A percentile compares a stretch with the other conserved stretches of the same genome.
Conservation (phyloP, 352 stramenopile species). For the Globisporangium ultimum region DNA sequence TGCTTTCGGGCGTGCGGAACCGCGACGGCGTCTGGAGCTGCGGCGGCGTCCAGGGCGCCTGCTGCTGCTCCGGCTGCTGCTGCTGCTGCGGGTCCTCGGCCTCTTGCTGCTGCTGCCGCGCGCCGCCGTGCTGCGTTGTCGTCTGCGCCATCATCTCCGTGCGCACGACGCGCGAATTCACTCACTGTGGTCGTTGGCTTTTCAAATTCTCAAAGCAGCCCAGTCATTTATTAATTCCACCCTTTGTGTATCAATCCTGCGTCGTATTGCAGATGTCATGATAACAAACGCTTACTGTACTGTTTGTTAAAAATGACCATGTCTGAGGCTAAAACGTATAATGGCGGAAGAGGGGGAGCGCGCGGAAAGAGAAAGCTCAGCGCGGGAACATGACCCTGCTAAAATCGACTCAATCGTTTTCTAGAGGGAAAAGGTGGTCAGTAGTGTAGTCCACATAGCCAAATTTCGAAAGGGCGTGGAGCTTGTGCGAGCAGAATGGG, state of each 20-base stretch:
- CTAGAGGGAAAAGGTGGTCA: neutral
- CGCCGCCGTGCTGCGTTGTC: slow-evolving; percentile 6
- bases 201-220: slow-evolving; percentile 9
- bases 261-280: no score
- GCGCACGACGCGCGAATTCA: no score
- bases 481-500: neutral
- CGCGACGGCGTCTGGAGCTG: slow-evolving; percentile 13
- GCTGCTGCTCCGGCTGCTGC: neutral
- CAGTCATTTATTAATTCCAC: no score
- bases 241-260: no score
- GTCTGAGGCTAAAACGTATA: neutral
- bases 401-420: neutral
- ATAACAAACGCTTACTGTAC: no score
- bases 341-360: slow-evolving; percentile 5
- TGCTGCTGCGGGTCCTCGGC: neutral
- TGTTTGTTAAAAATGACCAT: neutral
- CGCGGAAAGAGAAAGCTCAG: slow-evolving; percentile 6
- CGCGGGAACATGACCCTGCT: neutral
- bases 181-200: neutral
- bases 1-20: slow-evolving; percentile 16
- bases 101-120: slow-evolving; percentile 11
- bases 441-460: slow-evolving; percentile 1
- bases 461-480: slow-evolving; percentile 3
- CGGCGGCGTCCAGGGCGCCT: slow-evolving; percentile 5
- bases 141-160: slow-evolving; percentile 8